phyloP scores from a whole-genome alignment of 345 rosid genomes.

The Boechera retrofracta region DNA sequence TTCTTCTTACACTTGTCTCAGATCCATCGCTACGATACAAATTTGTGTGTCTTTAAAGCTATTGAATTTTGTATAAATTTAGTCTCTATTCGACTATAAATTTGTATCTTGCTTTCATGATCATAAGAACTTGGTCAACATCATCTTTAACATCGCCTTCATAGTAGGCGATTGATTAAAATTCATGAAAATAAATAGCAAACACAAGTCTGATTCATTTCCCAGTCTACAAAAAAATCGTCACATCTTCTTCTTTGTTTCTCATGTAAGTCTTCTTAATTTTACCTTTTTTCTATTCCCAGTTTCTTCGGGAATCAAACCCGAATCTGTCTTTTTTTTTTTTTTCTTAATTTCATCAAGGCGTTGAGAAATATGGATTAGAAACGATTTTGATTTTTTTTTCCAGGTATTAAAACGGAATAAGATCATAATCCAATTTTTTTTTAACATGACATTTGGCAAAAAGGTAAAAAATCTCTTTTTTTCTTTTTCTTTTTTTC shows the following conservation, averaged over 20 bases:
- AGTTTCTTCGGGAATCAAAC: constrained; percentile 5
- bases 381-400: neutral
- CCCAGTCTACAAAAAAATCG: constrained; percentile 24
- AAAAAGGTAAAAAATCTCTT: constrained; percentile 15
- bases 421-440: neutral
- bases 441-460: constrained; percentile 12
- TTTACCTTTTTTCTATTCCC: neutral
- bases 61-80: neutral
- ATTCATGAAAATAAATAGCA: constrained; percentile 16
- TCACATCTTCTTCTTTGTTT: constrained; percentile 19
- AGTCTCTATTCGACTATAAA: neutral
- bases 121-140: constrained; percentile 34
- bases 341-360: neutral
- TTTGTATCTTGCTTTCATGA: neutral
- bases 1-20: constrained; percentile 24
- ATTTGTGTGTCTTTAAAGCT: neutral
- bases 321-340: neutral
- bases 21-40: neutral
- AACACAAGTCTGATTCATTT: constrained; percentile 13
- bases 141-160: constrained; percentile 34
- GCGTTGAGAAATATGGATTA: neutral
- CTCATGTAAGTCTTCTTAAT: constrained; percentile 27
- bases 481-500: no score
- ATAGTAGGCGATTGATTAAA: constrained; percentile 22
- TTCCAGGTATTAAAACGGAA: constrained; percentile 7